Evolutionary conservation across 306 rosid genomes (phyloP).

Genomic region (Neltuma alba): DNA sequence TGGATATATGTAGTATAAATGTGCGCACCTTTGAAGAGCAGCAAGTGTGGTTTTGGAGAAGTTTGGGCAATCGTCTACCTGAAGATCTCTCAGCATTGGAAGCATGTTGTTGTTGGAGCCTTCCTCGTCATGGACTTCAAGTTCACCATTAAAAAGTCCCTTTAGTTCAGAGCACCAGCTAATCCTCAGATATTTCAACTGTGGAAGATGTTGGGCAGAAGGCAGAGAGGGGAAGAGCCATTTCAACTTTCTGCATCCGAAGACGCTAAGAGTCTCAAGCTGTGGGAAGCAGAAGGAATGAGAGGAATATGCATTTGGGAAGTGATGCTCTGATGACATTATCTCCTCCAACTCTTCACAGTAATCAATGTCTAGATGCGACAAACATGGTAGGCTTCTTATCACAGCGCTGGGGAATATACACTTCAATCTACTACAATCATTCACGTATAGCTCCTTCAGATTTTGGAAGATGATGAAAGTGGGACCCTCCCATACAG

Average conservation of each 20-base stretch:
- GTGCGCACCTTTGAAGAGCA: not conserved
- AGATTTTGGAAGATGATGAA: not conserved
- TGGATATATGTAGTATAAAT: not conserved
- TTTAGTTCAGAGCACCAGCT: not conserved
- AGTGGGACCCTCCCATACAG: not conserved
- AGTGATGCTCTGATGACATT: not conserved
- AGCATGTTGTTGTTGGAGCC: not conserved
- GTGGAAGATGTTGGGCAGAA: not conserved
- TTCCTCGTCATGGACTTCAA: not conserved
- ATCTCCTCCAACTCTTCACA: not conserved
- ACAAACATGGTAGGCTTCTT: not conserved
- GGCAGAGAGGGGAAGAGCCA: not conserved
- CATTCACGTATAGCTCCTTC: accelerated
- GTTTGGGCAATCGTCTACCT: not conserved
- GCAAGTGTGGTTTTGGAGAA: not conserved
- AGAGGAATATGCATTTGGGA: not conserved
- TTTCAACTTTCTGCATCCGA: not conserved
- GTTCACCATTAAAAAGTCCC: not conserved
- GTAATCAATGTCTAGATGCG: accelerated
- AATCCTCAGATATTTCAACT: accelerated
- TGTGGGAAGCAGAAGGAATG: not conserved
- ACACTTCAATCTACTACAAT: not conserved
- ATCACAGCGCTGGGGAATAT: not conserved
- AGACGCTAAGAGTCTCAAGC: accelerated
- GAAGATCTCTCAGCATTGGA: accelerated